Evolutionary conservation across 179 eudicot genomes (phyloP).

Genomic region (Vitellaria paradoxa): DNA sequence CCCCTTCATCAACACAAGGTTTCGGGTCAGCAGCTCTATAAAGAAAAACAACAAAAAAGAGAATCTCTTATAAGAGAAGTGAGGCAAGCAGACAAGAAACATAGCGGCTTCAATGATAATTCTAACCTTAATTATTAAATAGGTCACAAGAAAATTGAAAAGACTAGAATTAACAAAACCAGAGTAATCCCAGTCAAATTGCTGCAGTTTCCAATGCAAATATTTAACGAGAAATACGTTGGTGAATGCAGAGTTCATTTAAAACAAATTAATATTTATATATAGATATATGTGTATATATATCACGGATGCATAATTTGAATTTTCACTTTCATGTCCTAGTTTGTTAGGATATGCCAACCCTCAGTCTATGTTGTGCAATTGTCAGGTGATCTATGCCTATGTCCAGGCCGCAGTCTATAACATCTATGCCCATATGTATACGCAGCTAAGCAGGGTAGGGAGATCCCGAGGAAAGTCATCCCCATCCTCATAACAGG

Average conservation of each 20-base stretch:
- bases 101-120: neutral
- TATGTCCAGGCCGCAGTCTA: neutral
- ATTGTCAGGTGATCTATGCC: neutral
- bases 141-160: slow-evolving; percentile 4
- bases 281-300: neutral
- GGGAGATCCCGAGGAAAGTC: neutral
- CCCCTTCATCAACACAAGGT: neutral
- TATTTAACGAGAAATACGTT: neutral
- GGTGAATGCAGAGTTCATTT: neutral
- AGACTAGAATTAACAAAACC: neutral
- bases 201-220: neutral
- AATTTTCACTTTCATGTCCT: neutral
- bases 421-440: neutral
- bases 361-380: neutral
- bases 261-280: neutral
- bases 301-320: neutral
- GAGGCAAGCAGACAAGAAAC: neutral
- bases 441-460: neutral
- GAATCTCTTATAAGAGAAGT: neutral
- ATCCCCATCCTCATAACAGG: neutral
- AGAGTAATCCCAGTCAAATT: neutral
- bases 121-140: neutral
- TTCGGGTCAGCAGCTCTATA: neutral
- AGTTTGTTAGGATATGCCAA: neutral
- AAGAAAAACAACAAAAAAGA: neutral